These are phyloP conservation scores for Skeletonema marinoi DNA, from an alignment of 108 stramenopile species.

Conservation along the genomic window DNA sequence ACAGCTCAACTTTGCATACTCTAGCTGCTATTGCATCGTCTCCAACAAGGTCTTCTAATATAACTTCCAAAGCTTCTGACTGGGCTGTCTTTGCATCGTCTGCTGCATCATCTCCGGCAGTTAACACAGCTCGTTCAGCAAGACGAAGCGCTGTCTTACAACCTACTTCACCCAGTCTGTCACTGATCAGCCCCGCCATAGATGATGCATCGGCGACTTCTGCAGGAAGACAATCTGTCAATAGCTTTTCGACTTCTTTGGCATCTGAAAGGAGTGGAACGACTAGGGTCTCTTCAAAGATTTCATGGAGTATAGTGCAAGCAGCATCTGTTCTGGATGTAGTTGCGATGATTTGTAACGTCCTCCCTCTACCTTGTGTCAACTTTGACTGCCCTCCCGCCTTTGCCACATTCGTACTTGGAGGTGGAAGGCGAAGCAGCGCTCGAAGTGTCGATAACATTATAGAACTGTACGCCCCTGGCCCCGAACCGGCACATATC, in stretches of 20 bases:
- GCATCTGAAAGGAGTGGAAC: slow-evolving; percentile 39
- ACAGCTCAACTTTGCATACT: slow-evolving; percentile 45
- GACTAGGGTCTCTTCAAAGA: slow-evolving; percentile 77
- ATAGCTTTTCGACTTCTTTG: slow-evolving; percentile 49
- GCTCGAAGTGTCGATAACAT: slow-evolving; percentile 84
- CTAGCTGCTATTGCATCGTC: slow-evolving; percentile 52
- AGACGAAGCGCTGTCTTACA: slow-evolving; percentile 72
- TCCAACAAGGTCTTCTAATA: slow-evolving; percentile 61
- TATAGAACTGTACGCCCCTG: slow-evolving; percentile 66
- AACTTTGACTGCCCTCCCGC: slow-evolving; percentile 58
- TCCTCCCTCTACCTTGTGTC: slow-evolving; percentile 28
- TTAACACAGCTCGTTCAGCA: slow-evolving; percentile 60
- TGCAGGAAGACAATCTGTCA: slow-evolving; percentile 48
- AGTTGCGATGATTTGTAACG: slow-evolving; percentile 67
- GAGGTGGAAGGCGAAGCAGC: slow-evolving; percentile 67
- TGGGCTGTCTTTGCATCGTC: slow-evolving; percentile 24
- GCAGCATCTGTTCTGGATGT: slow-evolving; percentile 74
- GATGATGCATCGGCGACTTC: slow-evolving; percentile 28
- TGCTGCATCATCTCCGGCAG: slow-evolving; percentile 16
- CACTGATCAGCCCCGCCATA: slow-evolving; percentile 54
- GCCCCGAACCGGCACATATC: slow-evolving; percentile 65
- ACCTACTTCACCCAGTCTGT: slow-evolving; percentile 55
- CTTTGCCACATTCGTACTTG: slow-evolving; percentile 40
- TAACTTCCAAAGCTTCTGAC: slow-evolving; percentile 39
- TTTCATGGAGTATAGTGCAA: slow-evolving; percentile 59